Evolutionary conservation across 768 basidiomycete species (phyloP).

Genomic region (Leccinum variicolor): DNA sequence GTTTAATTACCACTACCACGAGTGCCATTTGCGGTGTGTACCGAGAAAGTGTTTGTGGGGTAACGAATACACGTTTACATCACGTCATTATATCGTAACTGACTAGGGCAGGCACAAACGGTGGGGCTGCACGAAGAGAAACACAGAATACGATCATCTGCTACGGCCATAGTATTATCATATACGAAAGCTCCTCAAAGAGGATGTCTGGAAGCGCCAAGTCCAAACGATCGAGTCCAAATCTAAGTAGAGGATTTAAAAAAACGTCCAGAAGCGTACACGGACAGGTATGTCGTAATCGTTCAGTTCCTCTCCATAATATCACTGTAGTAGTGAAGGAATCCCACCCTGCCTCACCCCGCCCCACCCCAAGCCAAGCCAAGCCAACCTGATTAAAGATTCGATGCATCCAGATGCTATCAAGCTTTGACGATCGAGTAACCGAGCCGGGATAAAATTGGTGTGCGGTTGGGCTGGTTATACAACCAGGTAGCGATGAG

Average conservation of each 20-base stretch:
- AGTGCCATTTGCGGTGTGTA: background rate
- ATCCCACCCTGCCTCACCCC: background rate
- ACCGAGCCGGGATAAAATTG: slow-evolving; percentile 25
- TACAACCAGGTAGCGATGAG: slow-evolving; percentile 90
- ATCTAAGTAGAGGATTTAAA: slow-evolving; percentile 19
- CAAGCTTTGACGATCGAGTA: slow-evolving; percentile 28
- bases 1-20: slow-evolving; percentile 4
- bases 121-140: background rate
- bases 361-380: background rate
- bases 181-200: slow-evolving; percentile 15
- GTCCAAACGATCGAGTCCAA: slow-evolving; percentile 26
- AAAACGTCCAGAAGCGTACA: slow-evolving; percentile 24
- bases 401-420: slow-evolving; percentile 5
- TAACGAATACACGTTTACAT: slow-evolving; percentile 31
- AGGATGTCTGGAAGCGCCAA: slow-evolving; percentile 10
- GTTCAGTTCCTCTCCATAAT: slow-evolving; percentile 9
- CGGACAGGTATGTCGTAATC: slow-evolving; percentile 17
- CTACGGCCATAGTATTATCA: slow-evolving; percentile 16
- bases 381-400: background rate
- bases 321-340: slow-evolving; percentile 1
- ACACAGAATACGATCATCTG: slow-evolving; percentile 12
- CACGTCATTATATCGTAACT: slow-evolving; percentile 27
- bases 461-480: slow-evolving; percentile 57
- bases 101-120: slow-evolving; percentile 7
- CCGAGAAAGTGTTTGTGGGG: slow-evolving; percentile 12